Conservation (phyloP, 2,329 filamentous ascomycete genomes). For the Apiospora pterosperma region DNA sequence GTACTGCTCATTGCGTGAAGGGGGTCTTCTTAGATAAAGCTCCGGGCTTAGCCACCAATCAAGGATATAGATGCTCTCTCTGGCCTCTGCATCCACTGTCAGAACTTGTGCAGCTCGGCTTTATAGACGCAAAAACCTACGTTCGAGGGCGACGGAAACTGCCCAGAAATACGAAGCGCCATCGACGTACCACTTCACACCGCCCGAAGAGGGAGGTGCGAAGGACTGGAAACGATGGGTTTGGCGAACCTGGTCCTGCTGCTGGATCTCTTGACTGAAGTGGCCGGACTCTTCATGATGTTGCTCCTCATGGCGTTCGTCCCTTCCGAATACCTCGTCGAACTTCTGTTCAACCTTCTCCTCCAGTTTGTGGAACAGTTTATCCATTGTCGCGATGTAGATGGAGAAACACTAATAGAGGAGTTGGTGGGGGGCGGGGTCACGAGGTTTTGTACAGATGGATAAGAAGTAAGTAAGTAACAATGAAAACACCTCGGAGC, state of each 20-base stretch:
- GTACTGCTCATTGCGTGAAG: slow-evolving; percentile 77
- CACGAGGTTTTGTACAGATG: neutral
- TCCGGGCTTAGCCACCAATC: slow-evolving; percentile 92
- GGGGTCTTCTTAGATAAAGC: slow-evolving; percentile 80
- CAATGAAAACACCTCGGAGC: too few relatives aligned
- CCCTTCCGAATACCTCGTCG: slow-evolving; percentile 35
- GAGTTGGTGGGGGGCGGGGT: neutral
- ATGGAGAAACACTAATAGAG: neutral
- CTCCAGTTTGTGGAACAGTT: slow-evolving; percentile 43
- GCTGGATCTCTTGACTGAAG: slow-evolving; percentile 31
- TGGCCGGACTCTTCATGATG: slow-evolving; percentile 9
- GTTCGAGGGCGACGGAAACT: slow-evolving; percentile 73
- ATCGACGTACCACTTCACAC: slow-evolving; percentile 86
- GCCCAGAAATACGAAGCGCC: slow-evolving; percentile 84
- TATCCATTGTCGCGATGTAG: slow-evolving; percentile 30
- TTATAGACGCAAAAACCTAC: slow-evolving; percentile 28
- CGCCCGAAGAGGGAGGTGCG: slow-evolving; percentile 67
- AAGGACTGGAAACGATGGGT: slow-evolving; percentile 63
- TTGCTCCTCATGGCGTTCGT: slow-evolving; percentile 29
- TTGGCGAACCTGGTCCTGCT: slow-evolving; percentile 23
- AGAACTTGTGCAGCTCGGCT: neutral
- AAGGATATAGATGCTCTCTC: slow-evolving; percentile 77
- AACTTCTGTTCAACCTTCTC: slow-evolving; percentile 36
- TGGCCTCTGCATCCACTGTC: slow-evolving; percentile 49
- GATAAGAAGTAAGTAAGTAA: neutral